Percentiles rank a stretch among this genome's conserved stretches.
Conservation (phyloP, 768 basidiomycete species). For the Leccinum truebloodii region DNA sequence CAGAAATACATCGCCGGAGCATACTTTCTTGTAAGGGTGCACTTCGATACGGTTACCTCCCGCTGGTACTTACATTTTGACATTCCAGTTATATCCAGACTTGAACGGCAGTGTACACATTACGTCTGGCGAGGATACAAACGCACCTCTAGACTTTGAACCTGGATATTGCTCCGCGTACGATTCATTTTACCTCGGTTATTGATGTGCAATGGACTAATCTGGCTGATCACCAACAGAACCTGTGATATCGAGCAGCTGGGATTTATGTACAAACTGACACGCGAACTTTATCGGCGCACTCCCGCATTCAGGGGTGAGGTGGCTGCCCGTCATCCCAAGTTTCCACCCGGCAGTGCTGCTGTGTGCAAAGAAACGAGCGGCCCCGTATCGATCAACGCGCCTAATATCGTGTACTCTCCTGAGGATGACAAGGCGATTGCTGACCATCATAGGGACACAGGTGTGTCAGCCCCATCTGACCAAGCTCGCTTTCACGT, state of each 20-base stretch:
- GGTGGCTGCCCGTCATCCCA: slow-evolving; percentile 22
- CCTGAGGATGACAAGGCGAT: not conserved
- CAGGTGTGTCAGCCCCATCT: not conserved
- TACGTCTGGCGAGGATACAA: slow-evolving; percentile 39
- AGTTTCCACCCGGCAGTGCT: slow-evolving; percentile 30
- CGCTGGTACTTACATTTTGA: too few species aligned
- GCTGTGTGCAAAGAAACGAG: slow-evolving; percentile 27
- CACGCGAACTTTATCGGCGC: slow-evolving; percentile 55
- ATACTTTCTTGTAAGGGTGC: too few species aligned
- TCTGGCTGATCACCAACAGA: slow-evolving; percentile 12
- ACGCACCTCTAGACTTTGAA: slow-evolving; percentile 46
- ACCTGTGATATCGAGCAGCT: slow-evolving; percentile 44
- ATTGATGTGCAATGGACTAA: not conserved
- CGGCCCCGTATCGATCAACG: slow-evolving; percentile 14
- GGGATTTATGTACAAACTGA: slow-evolving; percentile 54
- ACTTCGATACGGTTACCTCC: too few species aligned
- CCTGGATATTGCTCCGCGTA: slow-evolving; percentile 47
- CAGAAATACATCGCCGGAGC: too few species aligned
- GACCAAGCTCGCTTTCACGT: not conserved
- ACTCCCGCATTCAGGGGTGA: slow-evolving; percentile 39
- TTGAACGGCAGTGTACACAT: slow-evolving; percentile 52
- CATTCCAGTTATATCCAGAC: slow-evolving; percentile 41
- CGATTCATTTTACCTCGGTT: slow-evolving; percentile 1
- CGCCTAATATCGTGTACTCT: not conserved
- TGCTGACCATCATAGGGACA: not conserved